Evolutionary conservation across 257 asterid genomes (phyloP).

Genomic region (Verbascum thapsus): DNA sequence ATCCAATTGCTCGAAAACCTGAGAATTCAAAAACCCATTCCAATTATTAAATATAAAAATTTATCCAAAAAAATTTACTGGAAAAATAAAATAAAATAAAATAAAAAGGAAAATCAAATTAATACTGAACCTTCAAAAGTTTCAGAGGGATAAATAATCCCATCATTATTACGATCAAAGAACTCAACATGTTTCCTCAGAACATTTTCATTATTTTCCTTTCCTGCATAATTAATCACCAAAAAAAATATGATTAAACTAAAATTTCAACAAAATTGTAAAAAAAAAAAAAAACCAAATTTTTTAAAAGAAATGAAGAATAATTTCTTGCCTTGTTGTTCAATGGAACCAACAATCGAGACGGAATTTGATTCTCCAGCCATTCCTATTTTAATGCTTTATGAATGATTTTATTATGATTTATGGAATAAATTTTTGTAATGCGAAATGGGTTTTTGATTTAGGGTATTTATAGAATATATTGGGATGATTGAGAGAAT

Average conservation of each 20-base stretch:
- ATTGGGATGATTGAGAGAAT: too few species aligned
- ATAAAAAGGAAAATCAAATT: too few species aligned
- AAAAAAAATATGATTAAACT: too few species aligned
- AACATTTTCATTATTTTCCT: conserved; percentile 47
- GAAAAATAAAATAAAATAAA: neutral
- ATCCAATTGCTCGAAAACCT: conserved; percentile 84
- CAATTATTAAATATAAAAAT: too few species aligned
- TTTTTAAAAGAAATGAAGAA: neutral
- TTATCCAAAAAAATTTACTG: neutral
- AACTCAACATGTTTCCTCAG: conserved; percentile 74
- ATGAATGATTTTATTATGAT: too few species aligned
- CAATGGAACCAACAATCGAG: neutral
- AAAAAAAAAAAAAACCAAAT: neutral
- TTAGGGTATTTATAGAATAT: too few species aligned
- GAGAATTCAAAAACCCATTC: neutral
- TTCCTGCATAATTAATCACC: conserved; percentile 28
- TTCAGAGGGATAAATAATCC: conserved; percentile 72
- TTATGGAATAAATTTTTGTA: neutral
- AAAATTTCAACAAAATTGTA: neutral
- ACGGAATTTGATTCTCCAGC: conserved; percentile 34
- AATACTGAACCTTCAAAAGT: conserved; percentile 70
- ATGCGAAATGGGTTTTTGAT: neutral
- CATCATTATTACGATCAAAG: conserved; percentile 78
- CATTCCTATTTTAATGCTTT: neutral
- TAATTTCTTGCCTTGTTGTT: conserved; percentile 22